phyloP scores from a whole-genome alignment of 257 asterid genomes.

The Solanum phureja region DNA sequence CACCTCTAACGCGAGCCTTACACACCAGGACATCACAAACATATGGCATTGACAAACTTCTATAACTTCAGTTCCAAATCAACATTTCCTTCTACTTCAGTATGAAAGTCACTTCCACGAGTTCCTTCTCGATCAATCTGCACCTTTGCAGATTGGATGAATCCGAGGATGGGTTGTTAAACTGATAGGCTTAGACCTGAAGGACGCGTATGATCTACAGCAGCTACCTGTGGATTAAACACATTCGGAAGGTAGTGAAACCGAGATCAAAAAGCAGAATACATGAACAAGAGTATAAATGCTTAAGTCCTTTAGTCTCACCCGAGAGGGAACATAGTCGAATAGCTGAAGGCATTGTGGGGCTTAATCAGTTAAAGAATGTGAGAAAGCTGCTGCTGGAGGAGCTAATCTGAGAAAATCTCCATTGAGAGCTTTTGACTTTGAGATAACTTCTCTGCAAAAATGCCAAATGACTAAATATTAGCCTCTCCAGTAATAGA shows the following conservation, averaged over 20 bases:
- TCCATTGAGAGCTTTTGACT: slow-evolving; percentile 37
- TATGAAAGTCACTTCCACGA: neutral
- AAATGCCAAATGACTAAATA: neutral
- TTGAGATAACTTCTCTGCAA: slow-evolving; percentile 34
- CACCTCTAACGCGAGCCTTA: neutral
- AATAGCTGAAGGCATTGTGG: neutral
- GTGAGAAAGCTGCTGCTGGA: slow-evolving; percentile 19
- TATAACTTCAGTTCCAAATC: neutral
- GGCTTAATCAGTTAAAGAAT: neutral
- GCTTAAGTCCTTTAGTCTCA: neutral
- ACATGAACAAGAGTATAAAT: neutral
- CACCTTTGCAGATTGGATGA: neutral
- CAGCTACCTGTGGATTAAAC: neutral
- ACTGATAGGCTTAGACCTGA: neutral
- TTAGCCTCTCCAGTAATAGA: neutral
- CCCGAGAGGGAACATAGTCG: neutral
- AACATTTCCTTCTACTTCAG: neutral
- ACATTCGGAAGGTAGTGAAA: neutral
- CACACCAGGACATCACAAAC: neutral
- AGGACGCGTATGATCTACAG: neutral
- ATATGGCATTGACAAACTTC: neutral
- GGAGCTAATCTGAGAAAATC: slow-evolving; percentile 73
- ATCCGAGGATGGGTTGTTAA: neutral
- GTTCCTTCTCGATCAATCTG: neutral
- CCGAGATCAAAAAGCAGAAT: too few relatives aligned